Base-by-base conservation (phyloP, 495 filamentous ascomycete species). In the Amphirosellinia nigrospora region DNA sequence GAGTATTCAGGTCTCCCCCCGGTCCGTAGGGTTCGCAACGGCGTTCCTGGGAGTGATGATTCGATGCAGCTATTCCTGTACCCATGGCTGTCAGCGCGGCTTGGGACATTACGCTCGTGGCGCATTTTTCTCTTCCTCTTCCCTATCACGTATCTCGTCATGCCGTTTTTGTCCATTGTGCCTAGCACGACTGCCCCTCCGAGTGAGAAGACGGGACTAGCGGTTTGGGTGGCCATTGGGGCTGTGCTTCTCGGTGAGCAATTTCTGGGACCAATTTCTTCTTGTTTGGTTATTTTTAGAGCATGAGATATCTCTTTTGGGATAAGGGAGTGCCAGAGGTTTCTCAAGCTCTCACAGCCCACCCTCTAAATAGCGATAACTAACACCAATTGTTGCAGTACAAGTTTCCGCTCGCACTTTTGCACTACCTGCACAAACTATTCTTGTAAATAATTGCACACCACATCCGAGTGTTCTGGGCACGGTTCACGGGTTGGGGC, bases 381-480 rank as follows among this genome's bases (percentile, higher is more conserved):
- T 45, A 16, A 45, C 16, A 5, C 15, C 4, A 1, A 16, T 4
- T 19, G 41, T 45, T 45, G 15, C 19, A 45, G 43, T 94, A 26
- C 92, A 95, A 70, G 92, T 94, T 58, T 80, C 90, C 1, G 92
- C 90, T 0, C 87, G 92, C n/a, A 96, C 93, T 0, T 95, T 97
- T 80, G 91, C 92, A 7, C 84, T 94, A 0, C 93, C 93, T 0
- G 89, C 88, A 16, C 88, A 90, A 26, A 89, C 90, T 3, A 95
- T 97, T 66, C 81, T 97, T 8, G 84, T 95, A 38, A 96, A 95
- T 73, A 96, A 97, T 77, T 91, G 90, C 80, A 90, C 89, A 55
- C 92, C 93, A 2, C 92, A 94, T 73, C 93, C 93, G 0, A 89
- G 86, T 34, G 92, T 95, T 7, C 84, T 97, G 11, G 92, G 92